These are phyloP conservation scores for Datura wrightii DNA, from an alignment of 257 asterid species.

Conservation along the genomic window DNA sequence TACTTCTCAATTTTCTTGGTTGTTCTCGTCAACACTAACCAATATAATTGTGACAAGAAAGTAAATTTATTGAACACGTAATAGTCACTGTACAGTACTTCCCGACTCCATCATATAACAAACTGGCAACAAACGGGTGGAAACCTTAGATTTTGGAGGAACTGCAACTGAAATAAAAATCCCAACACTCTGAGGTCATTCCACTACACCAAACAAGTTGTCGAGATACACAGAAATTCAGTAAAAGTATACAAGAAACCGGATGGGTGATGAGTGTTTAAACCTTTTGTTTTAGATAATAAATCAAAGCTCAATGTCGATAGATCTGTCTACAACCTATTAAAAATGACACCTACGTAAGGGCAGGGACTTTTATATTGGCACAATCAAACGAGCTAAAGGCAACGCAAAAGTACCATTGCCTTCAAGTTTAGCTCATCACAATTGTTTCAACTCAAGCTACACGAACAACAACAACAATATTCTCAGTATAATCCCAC, in stretches of 20 bases:
- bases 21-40: not conserved
- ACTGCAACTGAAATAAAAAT: not conserved
- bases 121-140: not conserved
- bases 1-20: no score
- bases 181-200: conserved; percentile 21
- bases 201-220: not conserved
- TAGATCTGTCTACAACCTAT: not conserved
- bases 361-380: not conserved
- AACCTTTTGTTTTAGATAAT: not conserved
- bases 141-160: not conserved
- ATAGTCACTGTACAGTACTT: not conserved
- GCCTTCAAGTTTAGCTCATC: not conserved
- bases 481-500: no score
- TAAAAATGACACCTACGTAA: not conserved
- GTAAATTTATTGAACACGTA: not conserved
- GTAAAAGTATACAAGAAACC: not conserved
- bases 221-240: not conserved
- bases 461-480: no score
- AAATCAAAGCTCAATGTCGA: not conserved
- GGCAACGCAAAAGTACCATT: not conserved
- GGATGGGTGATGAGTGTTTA: not conserved
- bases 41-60: not conserved
- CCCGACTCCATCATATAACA: not conserved
- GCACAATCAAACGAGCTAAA: not conserved
- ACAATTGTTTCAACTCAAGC: conserved; percentile 15